Base-by-base conservation (phyloP, 2,329 filamentous ascomycete genomes). In the Zalaria sp. region DNA sequence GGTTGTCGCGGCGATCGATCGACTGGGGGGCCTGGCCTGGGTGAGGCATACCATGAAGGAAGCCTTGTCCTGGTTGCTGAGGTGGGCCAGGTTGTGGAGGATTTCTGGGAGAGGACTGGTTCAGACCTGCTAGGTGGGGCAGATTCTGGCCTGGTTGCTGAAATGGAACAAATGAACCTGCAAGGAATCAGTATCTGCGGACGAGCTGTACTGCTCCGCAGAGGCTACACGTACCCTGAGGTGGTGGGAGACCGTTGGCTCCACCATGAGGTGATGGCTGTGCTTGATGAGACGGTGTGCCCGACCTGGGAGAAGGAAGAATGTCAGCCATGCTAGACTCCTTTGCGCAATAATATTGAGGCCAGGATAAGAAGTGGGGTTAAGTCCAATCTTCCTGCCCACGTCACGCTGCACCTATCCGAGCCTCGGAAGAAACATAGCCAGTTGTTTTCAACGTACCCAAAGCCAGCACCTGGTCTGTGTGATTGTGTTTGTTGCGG, bases 141-240 rank as follows among this genome's bases (percentile, higher is more conserved):
- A 71, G 56, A 39, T 54, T 65, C 48, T 69, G 67, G 56, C 60
- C 35, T 53, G 57, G 47, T 49, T 64, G 50, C 49, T 65, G 51
- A 58, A 63, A 50, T 53, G 59, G 54, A 57, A 67, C 51, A 60
- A 69, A 45, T 53, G 58, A 46, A 46, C 57, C 27, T 36, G 27
- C 18, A 25, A 25, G 8, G 25, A 39, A 27, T 10, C 27, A 36
- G 27, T 35, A 34, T 27, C 25, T 8, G 10, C 7, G 27, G 28
- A 3, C 8, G 9, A 27, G 6, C 11, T 34, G 29, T n/a, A 27
- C 10, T 31, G 4, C n/a, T 2, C 28, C 18, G 18, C 18, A 18
- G 18, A 18, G 18, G 34, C 31, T 5, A 40, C 25, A 39, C 40
- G 10, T 43, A 47, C 46, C 43, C 28, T 41, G 41, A 27, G 47